Base-by-base conservation (phyloP, 495 filamentous ascomycete genomes). In the Penicillium herquei region DNA sequence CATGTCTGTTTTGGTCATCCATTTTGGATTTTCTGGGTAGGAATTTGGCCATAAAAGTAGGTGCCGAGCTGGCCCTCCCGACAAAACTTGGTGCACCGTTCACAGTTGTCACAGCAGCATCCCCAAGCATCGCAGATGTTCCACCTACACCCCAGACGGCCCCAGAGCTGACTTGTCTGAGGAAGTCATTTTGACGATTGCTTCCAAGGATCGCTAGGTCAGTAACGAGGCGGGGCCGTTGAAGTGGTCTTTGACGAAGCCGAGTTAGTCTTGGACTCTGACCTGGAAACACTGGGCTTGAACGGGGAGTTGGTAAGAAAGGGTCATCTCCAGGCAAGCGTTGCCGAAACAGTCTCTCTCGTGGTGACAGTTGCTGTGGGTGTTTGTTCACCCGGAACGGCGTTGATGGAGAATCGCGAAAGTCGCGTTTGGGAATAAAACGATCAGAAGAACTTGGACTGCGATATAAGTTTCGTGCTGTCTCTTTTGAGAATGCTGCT, bases 131-230 rank as follows among this genome's bases (percentile, higher is more conserved):
- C 12, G 78, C 77, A 42, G 82, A 80, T 30, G 79, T 60, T 30
- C 90, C 89, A 14, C 92, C 89, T 13, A 94, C 88, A 6, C 83
- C 82, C 92, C 92, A 96, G n/a, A 93, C 78, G 35, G 83, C 80
- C 0, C 88, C 89, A 46, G 73, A 59, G 68, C 90, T 94, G 46
- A 84, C 73, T 56, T 82, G 73, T 43, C 68, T 64, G 3, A 58
- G 16, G 16, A 54, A 44, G 16, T 67, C 58, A 45, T 47, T 42
- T 40, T 30, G 21, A 43, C 33, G 41, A 46, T 41, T 32, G 11
- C 46, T 43, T 43, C 59, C 53, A 12, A 58, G 14, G 30, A 64
- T 21, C 12, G 53, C 47, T 12, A 62, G 46, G 26, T 69, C 70
- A 17, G 64, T 66, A 30, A 78, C 63, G 3, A 76, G 56, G 57